These are phyloP conservation scores for Diatrype stigma DNA, from an alignment of 2,329 filamentous ascomycete species.

Conservation along the genomic window DNA sequence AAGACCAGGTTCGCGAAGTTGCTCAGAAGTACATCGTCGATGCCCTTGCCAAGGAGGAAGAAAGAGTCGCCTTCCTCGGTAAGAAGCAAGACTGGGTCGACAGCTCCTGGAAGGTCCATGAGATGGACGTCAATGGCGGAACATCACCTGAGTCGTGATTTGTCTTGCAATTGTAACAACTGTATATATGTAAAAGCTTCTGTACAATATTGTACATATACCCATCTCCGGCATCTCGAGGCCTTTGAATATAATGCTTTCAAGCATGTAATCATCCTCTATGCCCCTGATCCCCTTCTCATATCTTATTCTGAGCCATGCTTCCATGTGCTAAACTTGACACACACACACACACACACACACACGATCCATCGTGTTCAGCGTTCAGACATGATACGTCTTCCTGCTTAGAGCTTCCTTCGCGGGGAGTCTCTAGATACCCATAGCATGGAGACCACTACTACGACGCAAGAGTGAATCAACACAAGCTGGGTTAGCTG, in stretches of 20 bases:
- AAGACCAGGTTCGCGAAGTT: slow-evolving; percentile 72
- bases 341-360: slow-evolving; percentile 1
- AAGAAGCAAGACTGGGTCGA: slow-evolving; percentile 79
- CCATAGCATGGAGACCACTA: slow-evolving; percentile 56
- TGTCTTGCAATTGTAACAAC: neutral
- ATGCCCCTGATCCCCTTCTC: neutral
- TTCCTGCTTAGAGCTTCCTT: slow-evolving; percentile 39
- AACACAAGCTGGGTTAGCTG: slow-evolving; percentile 20
- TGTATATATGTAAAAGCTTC: slow-evolving; percentile 17
- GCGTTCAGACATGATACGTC: slow-evolving; percentile 66
- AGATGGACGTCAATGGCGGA: slow-evolving; percentile 61
- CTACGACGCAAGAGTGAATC: slow-evolving; percentile 54
- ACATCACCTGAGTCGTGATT: slow-evolving; percentile 11
- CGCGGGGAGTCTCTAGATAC: slow-evolving; percentile 9
- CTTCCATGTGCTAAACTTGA: neutral
- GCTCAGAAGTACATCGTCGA: slow-evolving; percentile 81
- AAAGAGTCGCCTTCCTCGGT: slow-evolving; percentile 71
- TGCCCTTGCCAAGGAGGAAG: slow-evolving; percentile 53
- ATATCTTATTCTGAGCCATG: neutral
- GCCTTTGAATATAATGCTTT: slow-evolving; percentile 11
- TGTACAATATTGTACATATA: slow-evolving; percentile 34
- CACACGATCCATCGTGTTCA: slow-evolving; percentile 6
- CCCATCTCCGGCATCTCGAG: slow-evolving; percentile 28
- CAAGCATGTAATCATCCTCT: neutral
- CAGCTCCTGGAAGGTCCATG: slow-evolving; percentile 67